Conservation (phyloP, 179 eudicot genomes). For the Heliamphora pulchella region DNA sequence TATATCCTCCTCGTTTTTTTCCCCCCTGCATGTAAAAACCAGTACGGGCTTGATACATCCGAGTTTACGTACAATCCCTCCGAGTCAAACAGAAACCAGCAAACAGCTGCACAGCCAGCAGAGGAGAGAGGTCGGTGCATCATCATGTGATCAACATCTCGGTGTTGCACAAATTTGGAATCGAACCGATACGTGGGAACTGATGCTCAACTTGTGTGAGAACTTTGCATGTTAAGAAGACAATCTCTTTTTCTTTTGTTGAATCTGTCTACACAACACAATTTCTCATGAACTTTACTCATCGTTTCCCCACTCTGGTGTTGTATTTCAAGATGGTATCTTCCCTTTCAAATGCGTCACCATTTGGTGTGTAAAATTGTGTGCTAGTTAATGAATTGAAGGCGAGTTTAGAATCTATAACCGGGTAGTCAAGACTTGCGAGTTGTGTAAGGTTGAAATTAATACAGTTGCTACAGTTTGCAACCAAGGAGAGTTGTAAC, state of each 20-base stretch:
- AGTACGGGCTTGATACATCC: slow-evolving; percentile 94
- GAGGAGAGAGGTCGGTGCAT: slow-evolving; percentile 69
- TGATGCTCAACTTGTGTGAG: slow-evolving; percentile 9
- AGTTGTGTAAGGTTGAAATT: neutral
- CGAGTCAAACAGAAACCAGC: slow-evolving; percentile 57
- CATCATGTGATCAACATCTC: slow-evolving; percentile 49
- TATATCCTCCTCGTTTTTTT: neutral
- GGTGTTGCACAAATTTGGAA: slow-evolving; percentile 6
- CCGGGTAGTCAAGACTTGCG: neutral
- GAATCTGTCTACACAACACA: slow-evolving; percentile 1
- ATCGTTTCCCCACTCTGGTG: neutral
- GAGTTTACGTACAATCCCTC: slow-evolving; percentile 94
- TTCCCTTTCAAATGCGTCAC: neutral
- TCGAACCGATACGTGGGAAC: slow-evolving; percentile 9
- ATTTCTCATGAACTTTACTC: slow-evolving; percentile 1
- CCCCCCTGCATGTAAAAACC: slow-evolving; percentile 10
- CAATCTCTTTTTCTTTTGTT: neutral
- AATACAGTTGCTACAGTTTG: neutral
- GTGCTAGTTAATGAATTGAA: neutral
- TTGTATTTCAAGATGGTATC: neutral
- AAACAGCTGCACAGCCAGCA: slow-evolving; percentile 45
- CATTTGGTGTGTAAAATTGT: neutral
- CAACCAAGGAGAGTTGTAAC: neutral
- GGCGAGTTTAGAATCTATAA: neutral
- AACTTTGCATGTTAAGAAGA: slow-evolving; percentile 8